Evolutionary conservation across 371 early-diverging fungal genomes (phyloP).

Genomic region (Mucor indicus): DNA sequence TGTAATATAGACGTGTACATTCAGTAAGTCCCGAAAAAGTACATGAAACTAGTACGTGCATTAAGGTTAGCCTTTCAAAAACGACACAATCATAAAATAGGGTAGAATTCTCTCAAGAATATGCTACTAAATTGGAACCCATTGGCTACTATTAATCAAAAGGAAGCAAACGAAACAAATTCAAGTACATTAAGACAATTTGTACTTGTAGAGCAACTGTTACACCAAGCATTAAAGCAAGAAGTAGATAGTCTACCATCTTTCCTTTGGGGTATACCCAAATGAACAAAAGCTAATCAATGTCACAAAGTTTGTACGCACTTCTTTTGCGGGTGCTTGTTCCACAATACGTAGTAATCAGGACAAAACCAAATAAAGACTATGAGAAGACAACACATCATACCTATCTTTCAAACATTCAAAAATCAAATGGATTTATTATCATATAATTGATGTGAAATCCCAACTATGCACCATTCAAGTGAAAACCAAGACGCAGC

Average conservation of each 20-base stretch:
- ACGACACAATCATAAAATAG: neutral
- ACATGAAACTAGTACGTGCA: too few species aligned
- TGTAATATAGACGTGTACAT: too few species aligned
- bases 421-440: slow-evolving; percentile 2
- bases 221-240: neutral
- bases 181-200: neutral
- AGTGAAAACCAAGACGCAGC: neutral
- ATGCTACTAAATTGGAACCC: neutral
- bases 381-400: neutral
- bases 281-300: neutral
- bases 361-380: neutral
- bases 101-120: neutral
- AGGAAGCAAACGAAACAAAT: slow-evolving; percentile 1
- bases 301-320: slow-evolving; percentile 1
- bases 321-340: neutral
- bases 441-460: slow-evolving; percentile 4
- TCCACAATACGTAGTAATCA: neutral
- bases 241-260: neutral
- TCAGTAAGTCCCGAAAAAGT: too few species aligned
- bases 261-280: neutral
- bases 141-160: neutral
- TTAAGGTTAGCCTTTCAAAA: too few species aligned
- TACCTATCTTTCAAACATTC: slow-evolving; percentile 5
- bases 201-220: neutral
- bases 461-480: neutral